A percentile compares a stretch with the other conserved stretches of the same genome.
Evolutionary conservation across 257 asterid genomes (phyloP).

Genomic region (Jaltomata sinuosa): DNA sequence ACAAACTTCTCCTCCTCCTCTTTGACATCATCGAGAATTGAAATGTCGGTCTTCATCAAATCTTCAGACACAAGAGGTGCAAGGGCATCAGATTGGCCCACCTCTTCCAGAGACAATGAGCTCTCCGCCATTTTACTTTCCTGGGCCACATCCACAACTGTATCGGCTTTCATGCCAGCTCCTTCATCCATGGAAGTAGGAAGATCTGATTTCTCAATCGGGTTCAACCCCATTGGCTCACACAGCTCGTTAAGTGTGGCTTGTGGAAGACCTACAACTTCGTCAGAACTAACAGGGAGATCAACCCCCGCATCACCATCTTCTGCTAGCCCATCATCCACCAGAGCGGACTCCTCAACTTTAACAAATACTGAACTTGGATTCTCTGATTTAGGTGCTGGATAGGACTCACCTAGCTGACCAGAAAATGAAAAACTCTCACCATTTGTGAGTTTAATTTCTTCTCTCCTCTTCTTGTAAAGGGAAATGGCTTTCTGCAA

Average conservation of each 20-base stretch:
- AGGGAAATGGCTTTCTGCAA: slow-evolving; percentile 76
- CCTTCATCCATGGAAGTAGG: slow-evolving; percentile 6
- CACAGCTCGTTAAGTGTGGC: slow-evolving; percentile 9
- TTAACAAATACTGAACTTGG: slow-evolving; percentile 7
- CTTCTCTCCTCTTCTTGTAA: slow-evolving; percentile 52
- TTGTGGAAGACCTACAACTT: slow-evolving; percentile 14
- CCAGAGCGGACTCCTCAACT: slow-evolving; percentile 22
- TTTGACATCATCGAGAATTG: slow-evolving; percentile 3
- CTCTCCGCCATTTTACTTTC: slow-evolving; percentile 9
- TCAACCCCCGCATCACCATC: slow-evolving; percentile 8
- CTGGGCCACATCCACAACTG: slow-evolving; percentile 2
- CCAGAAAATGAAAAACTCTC: slow-evolving; percentile 13
- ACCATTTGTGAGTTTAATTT: slow-evolving; percentile 11
- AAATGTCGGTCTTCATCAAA: neutral
- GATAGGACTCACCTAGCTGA: slow-evolving; percentile 4
- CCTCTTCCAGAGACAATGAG: slow-evolving; percentile 14
- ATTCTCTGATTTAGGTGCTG: slow-evolving; percentile 20
- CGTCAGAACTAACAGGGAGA: slow-evolving; percentile 12
- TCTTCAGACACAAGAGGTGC: slow-evolving; percentile 17
- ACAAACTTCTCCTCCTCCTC: slow-evolving; percentile 26
- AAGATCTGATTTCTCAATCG: slow-evolving; percentile 22
- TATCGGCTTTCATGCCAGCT: slow-evolving; percentile 14
- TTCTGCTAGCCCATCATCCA: slow-evolving; percentile 11
- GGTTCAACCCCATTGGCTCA: slow-evolving; percentile 13
- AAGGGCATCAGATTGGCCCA: slow-evolving; percentile 18